Evolutionary conservation across 2,329 filamentous ascomycete species (phyloP).

Genomic region (Venturia carpophila): DNA sequence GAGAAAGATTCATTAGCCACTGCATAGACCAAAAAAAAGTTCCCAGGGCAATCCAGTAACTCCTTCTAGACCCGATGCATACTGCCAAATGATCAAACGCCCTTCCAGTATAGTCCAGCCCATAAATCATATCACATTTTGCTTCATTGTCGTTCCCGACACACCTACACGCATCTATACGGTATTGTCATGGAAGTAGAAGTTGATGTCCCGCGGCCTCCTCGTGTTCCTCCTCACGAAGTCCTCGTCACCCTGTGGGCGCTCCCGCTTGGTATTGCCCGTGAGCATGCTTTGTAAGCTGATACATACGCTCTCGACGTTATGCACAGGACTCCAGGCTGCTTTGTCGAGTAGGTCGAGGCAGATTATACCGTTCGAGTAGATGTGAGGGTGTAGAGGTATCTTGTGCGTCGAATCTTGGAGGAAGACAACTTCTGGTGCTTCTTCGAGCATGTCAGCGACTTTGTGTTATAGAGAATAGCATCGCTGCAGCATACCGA

Average conservation of each 20-base stretch:
- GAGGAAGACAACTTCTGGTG: conserved; percentile 88
- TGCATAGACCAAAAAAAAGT: background rate
- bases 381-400: conserved; percentile 94
- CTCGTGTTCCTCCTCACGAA: conserved; percentile 76
- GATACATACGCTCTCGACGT: conserved; percentile 94
- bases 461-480: conserved; percentile 11
- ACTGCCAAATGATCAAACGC: conserved; percentile 4
- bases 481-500: conserved; percentile 50
- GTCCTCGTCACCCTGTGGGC: conserved; percentile 81
- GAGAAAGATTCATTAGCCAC: background rate
- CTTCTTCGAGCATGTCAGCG: conserved; percentile 49
- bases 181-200: conserved; percentile 84
- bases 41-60: background rate
- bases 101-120: background rate
- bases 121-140: background rate
- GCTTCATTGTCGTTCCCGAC: background rate
- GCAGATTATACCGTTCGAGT: conserved; percentile 97
- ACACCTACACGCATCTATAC: conserved; percentile 27
- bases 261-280: conserved; percentile 83
- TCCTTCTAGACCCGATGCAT: conserved; percentile 11
- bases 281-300: conserved; percentile 98
- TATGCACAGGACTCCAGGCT: conserved; percentile 95
- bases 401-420: conserved; percentile 52
- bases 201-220: conserved; percentile 81
- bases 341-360: conserved; percentile 81